Base-by-base conservation (phyloP, 2,329 filamentous ascomycete species). In the Colletotrichum sojae region DNA sequence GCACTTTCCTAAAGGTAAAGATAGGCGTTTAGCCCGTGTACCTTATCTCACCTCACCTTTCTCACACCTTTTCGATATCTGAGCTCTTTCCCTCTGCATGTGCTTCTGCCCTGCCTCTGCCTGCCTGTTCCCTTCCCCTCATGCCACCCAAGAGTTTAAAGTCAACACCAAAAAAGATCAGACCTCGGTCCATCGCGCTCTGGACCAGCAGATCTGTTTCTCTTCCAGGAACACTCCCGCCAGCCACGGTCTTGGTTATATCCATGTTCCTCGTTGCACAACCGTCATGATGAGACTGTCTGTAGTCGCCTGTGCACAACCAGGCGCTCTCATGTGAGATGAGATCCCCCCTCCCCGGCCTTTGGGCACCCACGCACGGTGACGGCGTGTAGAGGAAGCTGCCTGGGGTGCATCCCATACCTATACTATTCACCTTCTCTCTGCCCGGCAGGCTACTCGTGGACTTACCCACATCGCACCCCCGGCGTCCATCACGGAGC, bases 141-240 rank as follows among this genome's bases (percentile, higher is more conserved):
- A 60, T 69, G 62, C 20, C 54, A 20, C 49, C 55, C 62, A 27
- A 66, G 66, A 69, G 43, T 60, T 22, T 46, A 43, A 57, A 54
- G 10, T 56, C 62, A 65, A 55, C 49, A 45, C 49, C 66, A 52
- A 16, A 2, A 31, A 62, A 59, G 54, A 69, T 51, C 55, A 40
- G 62, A 39, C 62, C 62, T 60, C 31, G 62, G 55, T 18, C 62
- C 40, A 69, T 54, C 27, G n/a, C 53, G 62, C 54, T 69, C 66
- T 69, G 20, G 62, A 55, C 61, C 54, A 40, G 36, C 20, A 55
- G n/a, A 65, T 65, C 55, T 59, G 54, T 55, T 57, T 31, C 65
- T 58, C 13, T 40, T 64, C 46, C 64, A 56, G 40, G 53, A 43
- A 39, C 39, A 31, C 5, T 8, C 27, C 27, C 27, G 9, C 25